A percentile compares a stretch with the other conserved stretches of the same genome.
phyloP scores from a whole-genome alignment of 345 rosid genomes.

The Hibiscus tridactylites region DNA sequence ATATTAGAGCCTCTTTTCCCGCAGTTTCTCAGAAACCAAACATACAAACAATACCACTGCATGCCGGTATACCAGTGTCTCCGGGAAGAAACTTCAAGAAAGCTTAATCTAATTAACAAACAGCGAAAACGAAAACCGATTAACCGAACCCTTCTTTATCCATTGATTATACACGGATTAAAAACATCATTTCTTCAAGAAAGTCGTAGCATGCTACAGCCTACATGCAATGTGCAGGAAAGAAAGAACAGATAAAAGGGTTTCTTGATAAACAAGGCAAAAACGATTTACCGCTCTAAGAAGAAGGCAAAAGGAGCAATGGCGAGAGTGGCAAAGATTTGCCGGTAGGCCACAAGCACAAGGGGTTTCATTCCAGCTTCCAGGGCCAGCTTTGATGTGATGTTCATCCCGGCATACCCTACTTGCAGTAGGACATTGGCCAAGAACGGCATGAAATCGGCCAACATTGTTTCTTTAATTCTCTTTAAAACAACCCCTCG shows the following conservation, averaged over 20 bases:
- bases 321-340: slow-evolving; percentile 67
- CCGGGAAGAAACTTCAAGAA: neutral
- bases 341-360: slow-evolving; percentile 70
- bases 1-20: neutral
- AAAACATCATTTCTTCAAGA: no score
- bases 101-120: neutral
- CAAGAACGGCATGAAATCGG: slow-evolving; percentile 51
- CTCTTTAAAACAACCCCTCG: slow-evolving; percentile 1
- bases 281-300: slow-evolving; percentile 50
- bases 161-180: neutral
- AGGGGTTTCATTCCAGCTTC: slow-evolving; percentile 47
- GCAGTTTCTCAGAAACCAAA: slow-evolving; percentile 12
- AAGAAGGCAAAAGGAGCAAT: slow-evolving; percentile 58
- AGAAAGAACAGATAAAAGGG: neutral
- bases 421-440: slow-evolving; percentile 71
- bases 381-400: slow-evolving; percentile 82
- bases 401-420: slow-evolving; percentile 82
- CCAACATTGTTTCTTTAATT: slow-evolving; percentile 18
- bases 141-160: neutral
- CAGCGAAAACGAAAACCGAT: no score
- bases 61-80: neutral
- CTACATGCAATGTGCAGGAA: neutral
- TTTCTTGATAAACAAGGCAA: neutral
- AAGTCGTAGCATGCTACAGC: neutral
- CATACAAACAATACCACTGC: neutral